These are phyloP conservation scores for Hanseniaspora clermontiae DNA, from an alignment of 805 yeast species.

Conservation along the genomic window DNA sequence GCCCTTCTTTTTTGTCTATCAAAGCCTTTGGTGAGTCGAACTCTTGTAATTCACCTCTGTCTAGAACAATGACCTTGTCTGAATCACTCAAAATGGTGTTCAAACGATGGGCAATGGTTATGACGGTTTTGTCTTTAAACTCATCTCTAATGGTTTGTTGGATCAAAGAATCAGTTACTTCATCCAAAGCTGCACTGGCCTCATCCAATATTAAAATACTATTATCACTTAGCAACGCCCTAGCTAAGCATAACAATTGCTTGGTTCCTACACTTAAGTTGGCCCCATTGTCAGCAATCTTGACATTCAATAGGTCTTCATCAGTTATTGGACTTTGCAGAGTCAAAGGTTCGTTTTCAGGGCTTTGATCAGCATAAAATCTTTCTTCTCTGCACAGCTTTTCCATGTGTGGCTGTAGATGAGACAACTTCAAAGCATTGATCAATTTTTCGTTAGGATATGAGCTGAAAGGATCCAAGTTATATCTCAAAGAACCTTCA, in stretches of 20 bases:
- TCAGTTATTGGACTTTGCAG: not conserved
- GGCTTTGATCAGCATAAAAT: slow-evolving; percentile 5
- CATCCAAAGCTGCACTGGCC: slow-evolving; percentile 71
- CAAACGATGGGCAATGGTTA: slow-evolving; percentile 82
- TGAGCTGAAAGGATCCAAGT: slow-evolving; percentile 50
- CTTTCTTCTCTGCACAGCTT: slow-evolving; percentile 12
- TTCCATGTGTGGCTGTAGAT: slow-evolving; percentile 17
- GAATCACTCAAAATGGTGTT: slow-evolving; percentile 53
- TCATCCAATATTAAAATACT: slow-evolving; percentile 73
- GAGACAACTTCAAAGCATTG: slow-evolving; percentile 36
- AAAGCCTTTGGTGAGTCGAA: slow-evolving; percentile 48
- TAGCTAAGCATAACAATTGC: slow-evolving; percentile 62
- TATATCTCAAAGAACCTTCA: slow-evolving; percentile 44
- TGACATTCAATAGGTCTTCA: slow-evolving; percentile 32
- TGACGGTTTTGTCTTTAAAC: slow-evolving; percentile 56
- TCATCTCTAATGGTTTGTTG: slow-evolving; percentile 60
- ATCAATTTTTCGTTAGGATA: slow-evolving; percentile 40
- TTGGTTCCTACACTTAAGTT: slow-evolving; percentile 62
- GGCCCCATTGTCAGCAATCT: slow-evolving; percentile 49
- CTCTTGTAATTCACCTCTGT: slow-evolving; percentile 50
- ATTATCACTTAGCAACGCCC: slow-evolving; percentile 67
- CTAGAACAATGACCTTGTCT: slow-evolving; percentile 58
- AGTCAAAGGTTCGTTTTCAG: not conserved
- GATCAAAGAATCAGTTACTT: slow-evolving; percentile 69
- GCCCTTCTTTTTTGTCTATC: slow-evolving; percentile 33